Evolutionary conservation across 164 flowering plant species (phyloP).

Genomic region (Nymphaea thermarum): DNA sequence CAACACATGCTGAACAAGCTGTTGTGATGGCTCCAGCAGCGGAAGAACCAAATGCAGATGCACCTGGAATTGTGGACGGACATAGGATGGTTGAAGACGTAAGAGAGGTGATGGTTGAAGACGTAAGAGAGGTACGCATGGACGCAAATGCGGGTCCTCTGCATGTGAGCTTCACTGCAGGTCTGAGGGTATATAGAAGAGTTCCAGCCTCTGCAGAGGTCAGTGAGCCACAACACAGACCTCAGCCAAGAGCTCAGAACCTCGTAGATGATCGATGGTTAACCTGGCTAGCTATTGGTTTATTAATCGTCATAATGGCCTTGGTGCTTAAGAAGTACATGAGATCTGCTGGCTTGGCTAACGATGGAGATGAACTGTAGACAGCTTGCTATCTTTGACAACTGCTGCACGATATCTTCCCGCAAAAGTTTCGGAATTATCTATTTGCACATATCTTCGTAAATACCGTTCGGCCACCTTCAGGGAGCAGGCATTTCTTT

Average conservation of each 20-base stretch:
- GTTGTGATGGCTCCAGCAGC: constrained; percentile 5
- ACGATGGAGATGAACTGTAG: neutral
- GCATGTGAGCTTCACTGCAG: constrained; percentile 23
- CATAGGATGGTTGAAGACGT: constrained; percentile 33
- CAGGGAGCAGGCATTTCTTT: no score
- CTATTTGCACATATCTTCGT: no score
- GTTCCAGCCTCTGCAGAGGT: constrained; percentile 1
- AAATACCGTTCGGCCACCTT: no score
- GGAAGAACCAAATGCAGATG: neutral
- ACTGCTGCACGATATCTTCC: no score
- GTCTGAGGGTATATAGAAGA: constrained; percentile 15
- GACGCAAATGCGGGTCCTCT: constrained; percentile 32
- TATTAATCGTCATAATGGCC: neutral
- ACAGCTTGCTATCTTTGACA: neutral
- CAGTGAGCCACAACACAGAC: neutral
- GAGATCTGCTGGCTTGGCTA: neutral
- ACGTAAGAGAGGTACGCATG: constrained; percentile 28
- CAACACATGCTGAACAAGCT: constrained; percentile 16
- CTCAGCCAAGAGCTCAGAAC: neutral
- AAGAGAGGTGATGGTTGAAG: constrained; percentile 32
- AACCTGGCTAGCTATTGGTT: neutral
- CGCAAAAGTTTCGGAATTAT: no score
- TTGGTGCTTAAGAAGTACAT: neutral
- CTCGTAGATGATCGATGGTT: neutral
- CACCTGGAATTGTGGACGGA: constrained; percentile 11